Conservation (phyloP, 305 asterid genomes). For the Fraxinus xanthoxyloides region DNA sequence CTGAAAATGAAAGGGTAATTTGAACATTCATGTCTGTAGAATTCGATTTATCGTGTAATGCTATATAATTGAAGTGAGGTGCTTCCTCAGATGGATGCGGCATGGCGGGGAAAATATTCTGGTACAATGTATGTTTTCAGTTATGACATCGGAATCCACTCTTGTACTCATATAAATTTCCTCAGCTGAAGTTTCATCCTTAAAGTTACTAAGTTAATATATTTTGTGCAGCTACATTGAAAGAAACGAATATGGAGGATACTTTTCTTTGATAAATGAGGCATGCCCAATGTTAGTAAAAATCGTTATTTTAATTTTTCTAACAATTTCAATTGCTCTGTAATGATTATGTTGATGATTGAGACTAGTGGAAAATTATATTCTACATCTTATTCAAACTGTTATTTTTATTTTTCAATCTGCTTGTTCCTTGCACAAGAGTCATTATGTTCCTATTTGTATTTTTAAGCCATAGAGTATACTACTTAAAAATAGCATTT, state of each 20-base stretch:
- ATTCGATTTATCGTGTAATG: neutral
- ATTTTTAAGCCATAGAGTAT: no score
- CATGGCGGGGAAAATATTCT: constrained; percentile 97
- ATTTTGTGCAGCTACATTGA: constrained; percentile 69
- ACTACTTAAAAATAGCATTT: no score
- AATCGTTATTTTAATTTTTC: neutral
- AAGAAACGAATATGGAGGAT: constrained; percentile 88
- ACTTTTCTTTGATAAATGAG: constrained; percentile 86
- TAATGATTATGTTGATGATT: neutral
- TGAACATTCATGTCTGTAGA: constrained; percentile 2
- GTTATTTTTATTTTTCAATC: no score
- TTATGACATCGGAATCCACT: constrained; percentile 18
- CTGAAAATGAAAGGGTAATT: constrained; percentile 45
- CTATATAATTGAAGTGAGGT: neutral
- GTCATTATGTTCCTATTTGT: no score
- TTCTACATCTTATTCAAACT: neutral
- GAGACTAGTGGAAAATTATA: neutral
- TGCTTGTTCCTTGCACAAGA: no score
- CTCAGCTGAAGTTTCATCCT: neutral
- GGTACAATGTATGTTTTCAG: constrained; percentile 89
- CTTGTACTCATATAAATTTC: neutral
- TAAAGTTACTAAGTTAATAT: constrained; percentile 22
- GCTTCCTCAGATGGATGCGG: constrained; percentile 36
- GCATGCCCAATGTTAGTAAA: constrained; percentile 94
- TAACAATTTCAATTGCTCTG: constrained; percentile 6